Evolutionary conservation across 2,329 filamentous ascomycete genomes (phyloP).

Genomic region (Phoma sp.): DNA sequence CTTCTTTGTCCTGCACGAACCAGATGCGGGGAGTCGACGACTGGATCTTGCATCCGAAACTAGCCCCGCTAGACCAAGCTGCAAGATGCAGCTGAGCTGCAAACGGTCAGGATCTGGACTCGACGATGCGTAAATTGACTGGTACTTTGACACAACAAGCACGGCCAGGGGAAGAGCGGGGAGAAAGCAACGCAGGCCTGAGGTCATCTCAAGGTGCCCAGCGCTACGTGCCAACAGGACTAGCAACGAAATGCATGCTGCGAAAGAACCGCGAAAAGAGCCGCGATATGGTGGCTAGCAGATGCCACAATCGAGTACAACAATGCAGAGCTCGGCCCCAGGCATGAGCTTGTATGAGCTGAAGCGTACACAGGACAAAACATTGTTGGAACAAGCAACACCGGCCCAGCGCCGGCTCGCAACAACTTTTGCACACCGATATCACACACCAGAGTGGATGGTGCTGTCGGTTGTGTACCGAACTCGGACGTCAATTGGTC

Average conservation of each 20-base stretch:
- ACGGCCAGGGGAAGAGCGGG: neutral
- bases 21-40: slow-evolving; percentile 4
- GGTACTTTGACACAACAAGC: neutral
- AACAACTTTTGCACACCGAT: neutral
- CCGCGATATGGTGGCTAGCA: neutral
- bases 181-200: neutral
- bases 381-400: neutral
- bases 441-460: neutral
- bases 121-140: slow-evolving; percentile 2
- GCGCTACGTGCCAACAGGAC: slow-evolving; percentile 1
- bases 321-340: neutral
- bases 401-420: neutral
- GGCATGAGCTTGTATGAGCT: neutral
- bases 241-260: neutral
- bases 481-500: slow-evolving; percentile 5
- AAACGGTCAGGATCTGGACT: slow-evolving; percentile 8
- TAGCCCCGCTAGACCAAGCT: slow-evolving; percentile 8
- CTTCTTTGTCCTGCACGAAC: slow-evolving; percentile 12
- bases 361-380: neutral
- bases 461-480: slow-evolving; percentile 8
- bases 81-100: slow-evolving; percentile 14
- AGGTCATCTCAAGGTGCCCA: neutral
- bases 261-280: neutral
- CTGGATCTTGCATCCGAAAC: slow-evolving; percentile 3
- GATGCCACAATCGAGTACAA: neutral